Base-by-base conservation (phyloP, 148 eudicot genomes). In the Fallopia convolvulus region DNA sequence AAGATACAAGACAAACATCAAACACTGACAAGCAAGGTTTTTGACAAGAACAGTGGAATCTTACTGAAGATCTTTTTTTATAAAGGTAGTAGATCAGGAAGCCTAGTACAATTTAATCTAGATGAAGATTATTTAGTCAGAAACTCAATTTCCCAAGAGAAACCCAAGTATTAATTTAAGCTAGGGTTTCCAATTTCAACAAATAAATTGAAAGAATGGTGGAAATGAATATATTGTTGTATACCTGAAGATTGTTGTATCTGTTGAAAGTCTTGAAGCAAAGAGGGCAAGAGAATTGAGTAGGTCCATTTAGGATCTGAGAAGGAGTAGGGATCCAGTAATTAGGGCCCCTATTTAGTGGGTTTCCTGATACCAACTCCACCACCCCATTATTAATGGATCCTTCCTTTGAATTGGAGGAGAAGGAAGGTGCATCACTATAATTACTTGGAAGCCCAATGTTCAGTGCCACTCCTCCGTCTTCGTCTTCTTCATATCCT, bases 211-310 rank as follows among this genome's bases (percentile, higher is more conserved):
- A 36, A 36, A 36, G 39, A 36, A 36, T 36, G 39, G 39, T 36
- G 39, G 47, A 9, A 44, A 44, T 44, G 7, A 6, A 42, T 42
- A 42, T 42, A 42, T 11, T 49, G 55, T 26, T 26, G 30, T 26
- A 26, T 60, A 60, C 68, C 68, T 60, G 68, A 26, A 60, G 68
- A 60, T 60, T 60, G 68, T 60, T 60, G 68, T 60, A 60, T 60
- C 68, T 60, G 68, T 60, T 60, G 68, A 60, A 60, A 8, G 11
- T 23, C 68, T 60, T 60, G 68, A 23, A 60, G 68, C 68, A 60
- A 60, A 60, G 68, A 60, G 68, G 68, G 68, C 68, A 60, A 60
- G 68, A 60, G 33, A 60, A 60, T 26, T 60, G 68, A 60, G 68
- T 60, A 21, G 68, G 68, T 23, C 68, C 68, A 60, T 60, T 60